A percentile compares a stretch with the other conserved stretches of the same genome.
Evolutionary conservation across 345 rosid genomes (phyloP).

Genomic region (Corymbia maculata): DNA sequence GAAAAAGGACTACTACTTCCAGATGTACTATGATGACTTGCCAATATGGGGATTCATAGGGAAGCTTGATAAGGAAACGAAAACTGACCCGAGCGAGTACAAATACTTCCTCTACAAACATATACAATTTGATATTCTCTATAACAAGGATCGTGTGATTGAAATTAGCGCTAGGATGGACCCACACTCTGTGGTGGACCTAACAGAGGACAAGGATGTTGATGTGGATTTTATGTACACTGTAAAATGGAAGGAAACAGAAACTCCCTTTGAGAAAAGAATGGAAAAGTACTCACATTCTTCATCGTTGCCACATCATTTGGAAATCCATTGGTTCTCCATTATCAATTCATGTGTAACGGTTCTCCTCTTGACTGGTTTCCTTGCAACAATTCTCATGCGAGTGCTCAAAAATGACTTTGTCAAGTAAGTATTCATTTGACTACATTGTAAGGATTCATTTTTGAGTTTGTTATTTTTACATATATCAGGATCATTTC

Average conservation of each 20-base stretch:
- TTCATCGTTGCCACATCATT: constrained; percentile 83
- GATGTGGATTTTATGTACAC: constrained; percentile 75
- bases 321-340: constrained; percentile 94
- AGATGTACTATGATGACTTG: constrained; percentile 85
- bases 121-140: constrained; percentile 60
- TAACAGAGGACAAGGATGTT: constrained; percentile 75
- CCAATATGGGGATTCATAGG: constrained; percentile 94
- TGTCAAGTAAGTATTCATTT: constrained; percentile 51
- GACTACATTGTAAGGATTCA: neutral
- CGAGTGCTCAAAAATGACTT: constrained; percentile 87
- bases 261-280: constrained; percentile 72
- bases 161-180: constrained; percentile 68
- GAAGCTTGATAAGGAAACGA: constrained; percentile 69
- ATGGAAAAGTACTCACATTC: constrained; percentile 83
- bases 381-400: constrained; percentile 88
- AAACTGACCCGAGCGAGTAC: constrained; percentile 43
- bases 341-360: constrained; percentile 89
- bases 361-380: constrained; percentile 83
- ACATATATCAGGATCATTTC: neutral
- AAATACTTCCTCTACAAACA: constrained; percentile 71
- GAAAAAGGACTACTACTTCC: constrained; percentile 75
- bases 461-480: neutral
- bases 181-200: constrained; percentile 58
- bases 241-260: constrained; percentile 89
- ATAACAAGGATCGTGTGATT: constrained; percentile 67